Evolutionary conservation across 129 eudicot genomes (phyloP), one percentile per base, ranked within the genome.

Genomic region (Ambrosia artemisiifolia): DNA sequence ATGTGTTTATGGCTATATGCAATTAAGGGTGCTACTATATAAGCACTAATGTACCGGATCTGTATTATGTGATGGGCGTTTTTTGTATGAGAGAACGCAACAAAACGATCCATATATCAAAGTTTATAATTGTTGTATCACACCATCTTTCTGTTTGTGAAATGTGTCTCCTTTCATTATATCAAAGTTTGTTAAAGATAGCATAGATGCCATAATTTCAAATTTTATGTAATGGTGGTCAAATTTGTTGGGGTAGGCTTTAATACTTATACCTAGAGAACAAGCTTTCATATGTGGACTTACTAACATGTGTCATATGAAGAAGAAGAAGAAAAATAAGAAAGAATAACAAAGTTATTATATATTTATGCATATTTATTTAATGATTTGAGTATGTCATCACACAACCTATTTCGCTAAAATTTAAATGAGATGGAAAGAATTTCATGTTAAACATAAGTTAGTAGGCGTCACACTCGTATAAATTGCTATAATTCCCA

Each of bases 1-100:
- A 64, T 83, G 44, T 46, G 54, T 28, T 13, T 70, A 71, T n/a
- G 65, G 71, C 64, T 74, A 74, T 72, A 60, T 76, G 54, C 59
- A 6, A 40, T 54, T 54, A 70, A 24, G 67, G 33, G 71, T 70
- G 35, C 40, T 32, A 49, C 33, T 11, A 32, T 65, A 7, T 51
- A 42, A 69, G 69, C 83, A 73, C 47, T 44, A 43, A 43, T 35
- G 63, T 33, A 48, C 32, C 2, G 5, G n/a, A 33, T 73, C n/a
- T 3, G 4, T 63, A 24, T 48, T 19, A 61, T 59, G 46, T 79
- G 68, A 34, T 3, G 44, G 66, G 62, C 65, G 72, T 33, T 47
- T 30, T 30, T 55, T 8, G 28, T 51, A 35, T 32, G 66, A 57
- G 59, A 48, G 67, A 47, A 79, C 67, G 75, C 74, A 73, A 67